Conservation (phyloP, 164 flowering plant genomes). For the Chimonanthus praecox region DNA sequence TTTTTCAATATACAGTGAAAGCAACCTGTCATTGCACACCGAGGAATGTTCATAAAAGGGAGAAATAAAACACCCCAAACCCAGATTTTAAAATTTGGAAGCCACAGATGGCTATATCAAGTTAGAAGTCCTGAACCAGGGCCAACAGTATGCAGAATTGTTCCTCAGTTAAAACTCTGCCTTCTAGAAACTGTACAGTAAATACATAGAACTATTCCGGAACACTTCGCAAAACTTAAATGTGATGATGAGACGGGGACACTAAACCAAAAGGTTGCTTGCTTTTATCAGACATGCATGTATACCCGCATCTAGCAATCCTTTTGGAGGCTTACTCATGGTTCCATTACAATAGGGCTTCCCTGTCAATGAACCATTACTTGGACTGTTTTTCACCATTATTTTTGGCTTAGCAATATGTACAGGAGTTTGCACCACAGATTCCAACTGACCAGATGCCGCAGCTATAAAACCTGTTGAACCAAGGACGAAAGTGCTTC, state of each 20-base stretch:
- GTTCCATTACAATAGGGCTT: conserved; percentile 37
- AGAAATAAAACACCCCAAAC: background rate
- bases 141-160: background rate
- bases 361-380: conserved; percentile 30
- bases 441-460: conserved; percentile 53
- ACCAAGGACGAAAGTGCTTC: background rate
- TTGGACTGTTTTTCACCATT: conserved; percentile 10
- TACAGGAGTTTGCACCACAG: conserved; percentile 23
- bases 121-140: conserved; percentile 8
- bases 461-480: conserved; percentile 71
- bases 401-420: background rate
- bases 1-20: background rate
- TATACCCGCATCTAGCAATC: conserved; percentile 1
- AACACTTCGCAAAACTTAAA: background rate
- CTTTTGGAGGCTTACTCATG: conserved; percentile 4
- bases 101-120: background rate
- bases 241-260: background rate
- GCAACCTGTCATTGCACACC: background rate
- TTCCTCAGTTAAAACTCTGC: background rate
- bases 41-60: no score
- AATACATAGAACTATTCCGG: background rate
- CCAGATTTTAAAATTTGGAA: conserved; percentile 2
- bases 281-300: conserved; percentile 3
- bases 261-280: background rate
- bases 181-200: background rate